phyloP scores from a whole-genome alignment of 257 asterid genomes.

The Phtheirospermum japonicum region DNA sequence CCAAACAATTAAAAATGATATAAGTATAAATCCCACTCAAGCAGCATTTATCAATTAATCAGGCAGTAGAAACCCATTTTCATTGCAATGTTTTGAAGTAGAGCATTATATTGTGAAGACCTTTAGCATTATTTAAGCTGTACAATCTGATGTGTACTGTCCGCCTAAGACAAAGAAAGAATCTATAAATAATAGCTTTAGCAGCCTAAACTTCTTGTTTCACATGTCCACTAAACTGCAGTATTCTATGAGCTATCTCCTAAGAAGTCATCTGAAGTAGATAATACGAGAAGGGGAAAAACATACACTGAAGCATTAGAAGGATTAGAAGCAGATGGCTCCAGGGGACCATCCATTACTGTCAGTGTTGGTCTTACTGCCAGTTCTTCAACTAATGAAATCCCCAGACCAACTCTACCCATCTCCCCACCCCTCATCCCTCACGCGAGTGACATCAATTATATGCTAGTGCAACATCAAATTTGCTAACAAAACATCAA shows the following conservation, averaged over 20 bases:
- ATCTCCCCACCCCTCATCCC: too few species aligned
- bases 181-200: neutral
- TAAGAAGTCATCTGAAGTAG: neutral
- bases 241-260: slow-evolving; percentile 13
- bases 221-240: slow-evolving; percentile 9
- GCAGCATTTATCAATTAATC: slow-evolving; percentile 5
- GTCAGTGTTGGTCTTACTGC: slow-evolving; percentile 64
- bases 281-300: slow-evolving; percentile 5
- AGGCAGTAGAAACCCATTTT: slow-evolving; percentile 16
- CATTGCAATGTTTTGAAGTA: neutral
- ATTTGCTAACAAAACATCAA: too few species aligned
- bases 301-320: too few species aligned
- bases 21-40: too few species aligned
- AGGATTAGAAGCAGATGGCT: too few species aligned
- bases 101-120: neutral
- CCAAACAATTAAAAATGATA: too few species aligned
- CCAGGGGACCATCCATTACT: slow-evolving; percentile 64
- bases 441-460: too few species aligned
- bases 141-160: slow-evolving; percentile 11
- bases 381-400: slow-evolving; percentile 63
- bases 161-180: slow-evolving; percentile 5
- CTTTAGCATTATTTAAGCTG: slow-evolving; percentile 1
- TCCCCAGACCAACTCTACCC: too few species aligned
- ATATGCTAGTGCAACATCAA: too few species aligned
- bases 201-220: neutral